Evolutionary conservation across 148 eudicot species (phyloP).

Genomic region (Talinum fruticosum): DNA sequence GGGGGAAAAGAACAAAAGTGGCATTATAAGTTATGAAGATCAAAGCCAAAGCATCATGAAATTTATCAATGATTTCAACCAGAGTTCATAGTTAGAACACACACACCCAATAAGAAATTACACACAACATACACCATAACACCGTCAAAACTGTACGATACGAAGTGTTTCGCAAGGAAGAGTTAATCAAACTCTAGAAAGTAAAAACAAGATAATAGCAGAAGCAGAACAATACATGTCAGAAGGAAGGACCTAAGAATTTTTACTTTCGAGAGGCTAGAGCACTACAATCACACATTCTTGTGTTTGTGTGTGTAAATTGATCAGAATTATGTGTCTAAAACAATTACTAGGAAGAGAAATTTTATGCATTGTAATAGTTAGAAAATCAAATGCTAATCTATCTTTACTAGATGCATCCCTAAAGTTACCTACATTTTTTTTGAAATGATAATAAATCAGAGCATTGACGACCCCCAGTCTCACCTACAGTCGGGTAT

Average conservation of each 20-base stretch:
- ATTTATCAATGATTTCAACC: neutral
- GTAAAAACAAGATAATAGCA: neutral
- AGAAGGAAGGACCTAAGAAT: neutral
- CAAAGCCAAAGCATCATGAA: neutral
- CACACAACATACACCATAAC: neutral
- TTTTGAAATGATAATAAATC: neutral
- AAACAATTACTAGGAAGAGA: neutral
- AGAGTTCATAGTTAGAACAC: neutral
- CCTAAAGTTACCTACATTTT: neutral
- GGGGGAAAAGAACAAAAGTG: slow-evolving; percentile 10
- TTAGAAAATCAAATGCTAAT: neutral
- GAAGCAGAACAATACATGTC: neutral
- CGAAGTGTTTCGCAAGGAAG: neutral
- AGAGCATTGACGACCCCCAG: neutral
- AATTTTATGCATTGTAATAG: neutral
- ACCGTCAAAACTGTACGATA: neutral
- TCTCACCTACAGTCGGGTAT: neutral
- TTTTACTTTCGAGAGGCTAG: neutral
- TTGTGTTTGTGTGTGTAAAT: neutral
- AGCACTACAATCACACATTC: neutral
- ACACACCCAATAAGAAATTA: neutral
- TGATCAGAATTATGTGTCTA: neutral
- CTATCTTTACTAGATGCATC: neutral
- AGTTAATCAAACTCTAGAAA: neutral
- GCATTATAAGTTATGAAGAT: slow-evolving; percentile 3